phyloP scores from a whole-genome alignment of 2,329 filamentous ascomycete genomes.

The Dryadomyces quercivorus region DNA sequence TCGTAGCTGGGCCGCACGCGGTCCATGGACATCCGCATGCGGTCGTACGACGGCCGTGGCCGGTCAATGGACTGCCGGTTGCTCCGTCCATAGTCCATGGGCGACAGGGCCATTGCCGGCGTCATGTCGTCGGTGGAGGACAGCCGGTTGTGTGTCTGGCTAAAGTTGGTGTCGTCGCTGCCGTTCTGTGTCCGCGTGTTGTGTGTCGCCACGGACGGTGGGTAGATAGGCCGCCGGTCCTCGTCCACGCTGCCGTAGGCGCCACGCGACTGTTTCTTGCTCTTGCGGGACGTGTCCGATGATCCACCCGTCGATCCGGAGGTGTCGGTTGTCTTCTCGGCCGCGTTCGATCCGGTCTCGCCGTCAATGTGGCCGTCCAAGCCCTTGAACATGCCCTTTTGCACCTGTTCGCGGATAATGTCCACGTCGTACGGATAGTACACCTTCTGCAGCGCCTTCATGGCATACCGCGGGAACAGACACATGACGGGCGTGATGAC shows the following conservation, averaged over 20 bases:
- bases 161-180: conserved; percentile 84
- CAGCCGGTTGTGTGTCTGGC: conserved; percentile 5
- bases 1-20: conserved; percentile 74
- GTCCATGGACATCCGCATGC: conserved; percentile 79
- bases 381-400: conserved; percentile 66
- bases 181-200: conserved; percentile 78
- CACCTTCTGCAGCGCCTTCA: conserved; percentile 85
- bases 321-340: conserved; percentile 32
- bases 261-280: conserved; percentile 36
- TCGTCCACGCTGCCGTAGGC: conserved; percentile 62
- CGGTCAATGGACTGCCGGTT: conserved; percentile 45
- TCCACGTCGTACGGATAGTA: conserved; percentile 90
- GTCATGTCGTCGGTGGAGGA: conserved; percentile 43
- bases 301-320: conserved; percentile 7
- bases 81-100: conserved; percentile 4
- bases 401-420: conserved; percentile 87
- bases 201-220: conserved; percentile 77
- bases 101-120: conserved; percentile 41
- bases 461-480: conserved; percentile 73
- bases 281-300: conserved; percentile 43
- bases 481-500: conserved; percentile 70
- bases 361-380: conserved; percentile 26
- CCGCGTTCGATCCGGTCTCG: conserved; percentile 19
- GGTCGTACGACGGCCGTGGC: conserved; percentile 74
- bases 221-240: conserved; percentile 85